Evolutionary conservation across 192 early-diverging fungal species (phyloP).

Genomic region (Rhizoclosmatium globosum): DNA sequence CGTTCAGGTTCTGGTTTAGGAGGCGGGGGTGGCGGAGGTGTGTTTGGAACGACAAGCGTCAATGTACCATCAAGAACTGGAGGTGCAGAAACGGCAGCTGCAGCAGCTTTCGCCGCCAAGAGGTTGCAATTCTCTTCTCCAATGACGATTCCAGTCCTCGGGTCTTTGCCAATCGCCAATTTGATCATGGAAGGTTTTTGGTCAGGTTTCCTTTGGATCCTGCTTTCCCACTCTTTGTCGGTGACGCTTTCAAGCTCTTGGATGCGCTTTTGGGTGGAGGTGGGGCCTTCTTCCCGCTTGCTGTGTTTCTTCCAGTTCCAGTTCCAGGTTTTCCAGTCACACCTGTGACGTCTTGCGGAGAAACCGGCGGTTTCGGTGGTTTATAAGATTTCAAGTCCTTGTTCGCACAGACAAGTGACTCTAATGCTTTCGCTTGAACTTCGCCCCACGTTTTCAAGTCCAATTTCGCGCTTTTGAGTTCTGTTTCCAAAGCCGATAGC

Average conservation of each 20-base stretch:
- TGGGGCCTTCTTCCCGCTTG: not conserved
- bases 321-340: not conserved
- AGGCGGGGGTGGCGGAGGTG: not conserved
- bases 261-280: constrained; percentile 3
- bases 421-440: constrained; percentile 27
- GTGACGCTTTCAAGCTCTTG: not conserved
- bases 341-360: not conserved
- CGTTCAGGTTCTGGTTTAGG: not conserved
- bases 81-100: not conserved
- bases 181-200: not conserved
- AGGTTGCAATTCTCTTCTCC: constrained; percentile 17
- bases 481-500: not conserved
- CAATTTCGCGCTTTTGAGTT: not conserved
- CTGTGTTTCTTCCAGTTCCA: not conserved
- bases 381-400: constrained; percentile 24
- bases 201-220: not conserved
- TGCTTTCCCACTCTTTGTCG: not conserved
- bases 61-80: not conserved
- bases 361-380: not conserved
- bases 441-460: constrained; percentile 23
- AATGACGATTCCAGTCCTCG: constrained; percentile 27
- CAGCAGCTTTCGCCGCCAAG: not conserved
- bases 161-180: constrained; percentile 2
- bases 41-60: not conserved
- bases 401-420: constrained; percentile 23